A percentile compares a stretch with the other conserved stretches of the same genome.
These are phyloP conservation scores for Fusarium scirpi DNA, from an alignment of 2,329 filamentous ascomycete genomes.

Conservation along the genomic window DNA sequence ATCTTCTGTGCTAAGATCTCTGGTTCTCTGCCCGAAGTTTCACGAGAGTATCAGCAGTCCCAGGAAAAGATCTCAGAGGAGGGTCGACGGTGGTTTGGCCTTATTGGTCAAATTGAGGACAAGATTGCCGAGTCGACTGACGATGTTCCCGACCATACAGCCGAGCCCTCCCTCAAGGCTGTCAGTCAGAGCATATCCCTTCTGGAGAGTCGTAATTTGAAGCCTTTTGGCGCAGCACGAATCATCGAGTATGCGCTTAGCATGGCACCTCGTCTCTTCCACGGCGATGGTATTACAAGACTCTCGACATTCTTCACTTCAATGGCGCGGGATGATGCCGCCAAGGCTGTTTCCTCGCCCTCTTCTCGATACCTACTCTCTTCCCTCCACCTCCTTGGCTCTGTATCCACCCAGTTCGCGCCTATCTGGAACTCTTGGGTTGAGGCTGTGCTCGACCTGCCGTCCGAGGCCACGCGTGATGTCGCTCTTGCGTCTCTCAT, in stretches of 20 bases:
- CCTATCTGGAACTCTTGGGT: slow-evolving; percentile 61
- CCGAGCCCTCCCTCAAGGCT: slow-evolving; percentile 47
- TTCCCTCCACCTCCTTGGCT: slow-evolving; percentile 69
- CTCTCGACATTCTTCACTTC: slow-evolving; percentile 59
- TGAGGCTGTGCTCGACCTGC: slow-evolving; percentile 54
- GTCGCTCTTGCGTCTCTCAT: slow-evolving; percentile 60
- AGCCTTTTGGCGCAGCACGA: slow-evolving; percentile 67
- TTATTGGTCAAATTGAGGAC: slow-evolving; percentile 62
- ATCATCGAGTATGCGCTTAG: slow-evolving; percentile 57
- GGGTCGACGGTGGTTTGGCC: slow-evolving; percentile 74
- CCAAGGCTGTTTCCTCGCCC: slow-evolving; percentile 72
- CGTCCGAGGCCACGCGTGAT: slow-evolving; percentile 39
- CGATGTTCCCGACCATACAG: slow-evolving; percentile 47
- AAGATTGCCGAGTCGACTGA: slow-evolving; percentile 43
- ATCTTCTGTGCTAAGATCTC: slow-evolving; percentile 75
- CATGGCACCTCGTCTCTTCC: slow-evolving; percentile 58
- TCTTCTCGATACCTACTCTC: slow-evolving; percentile 75
- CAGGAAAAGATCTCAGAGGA: slow-evolving; percentile 76
- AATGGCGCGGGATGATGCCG: slow-evolving; percentile 68
- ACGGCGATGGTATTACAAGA: slow-evolving; percentile 45
- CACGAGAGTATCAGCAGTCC: slow-evolving; percentile 78
- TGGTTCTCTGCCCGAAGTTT: slow-evolving; percentile 83
- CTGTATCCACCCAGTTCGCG: slow-evolving; percentile 55
- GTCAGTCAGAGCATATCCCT: slow-evolving; percentile 56
- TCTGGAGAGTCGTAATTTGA: slow-evolving; percentile 65